Evolutionary conservation across 2,329 filamentous ascomycete genomes (phyloP).

Genomic region (Mycocentrospora acerina): DNA sequence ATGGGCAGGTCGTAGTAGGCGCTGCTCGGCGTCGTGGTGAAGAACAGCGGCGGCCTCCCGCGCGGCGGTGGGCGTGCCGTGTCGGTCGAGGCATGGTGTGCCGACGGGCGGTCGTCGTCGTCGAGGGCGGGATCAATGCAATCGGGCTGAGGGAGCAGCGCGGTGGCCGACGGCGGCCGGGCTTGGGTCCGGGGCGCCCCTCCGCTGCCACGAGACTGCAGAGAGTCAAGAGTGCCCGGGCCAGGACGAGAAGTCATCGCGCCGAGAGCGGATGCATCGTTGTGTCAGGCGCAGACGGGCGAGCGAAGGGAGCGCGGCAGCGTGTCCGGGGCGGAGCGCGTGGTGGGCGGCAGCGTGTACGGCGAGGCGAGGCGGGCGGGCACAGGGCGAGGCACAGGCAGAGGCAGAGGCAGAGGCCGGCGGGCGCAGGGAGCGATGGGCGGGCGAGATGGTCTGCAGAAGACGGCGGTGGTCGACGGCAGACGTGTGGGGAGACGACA

Average conservation of each 20-base stretch:
- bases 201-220: constrained; percentile 39
- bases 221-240: constrained; percentile 42
- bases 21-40: constrained; percentile 21
- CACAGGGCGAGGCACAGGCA: constrained; percentile 5
- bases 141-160: constrained; percentile 30
- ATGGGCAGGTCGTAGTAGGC: constrained; percentile 21
- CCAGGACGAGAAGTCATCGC: constrained; percentile 49
- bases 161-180: constrained; percentile 30
- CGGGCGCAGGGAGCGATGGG: constrained; percentile 1
- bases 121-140: constrained; percentile 39
- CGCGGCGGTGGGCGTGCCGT: constrained; percentile 26
- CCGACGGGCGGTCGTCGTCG: constrained; percentile 26
- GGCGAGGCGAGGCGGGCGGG: constrained; percentile 12
- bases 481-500: no score
- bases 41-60: constrained; percentile 42
- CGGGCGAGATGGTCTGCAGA: constrained; percentile 9
- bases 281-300: constrained; percentile 31
- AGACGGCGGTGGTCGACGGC: no score
- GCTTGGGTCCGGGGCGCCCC: constrained; percentile 29
- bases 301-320: constrained; percentile 15
- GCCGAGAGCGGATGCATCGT: constrained; percentile 44
- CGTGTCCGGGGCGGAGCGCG: constrained; percentile 8
- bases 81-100: constrained; percentile 25
- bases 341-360: constrained; percentile 3
- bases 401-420: constrained; percentile 2